Base-by-base conservation (phyloP, 441 rosid genomes). In the Syzygium malaccense region DNA sequence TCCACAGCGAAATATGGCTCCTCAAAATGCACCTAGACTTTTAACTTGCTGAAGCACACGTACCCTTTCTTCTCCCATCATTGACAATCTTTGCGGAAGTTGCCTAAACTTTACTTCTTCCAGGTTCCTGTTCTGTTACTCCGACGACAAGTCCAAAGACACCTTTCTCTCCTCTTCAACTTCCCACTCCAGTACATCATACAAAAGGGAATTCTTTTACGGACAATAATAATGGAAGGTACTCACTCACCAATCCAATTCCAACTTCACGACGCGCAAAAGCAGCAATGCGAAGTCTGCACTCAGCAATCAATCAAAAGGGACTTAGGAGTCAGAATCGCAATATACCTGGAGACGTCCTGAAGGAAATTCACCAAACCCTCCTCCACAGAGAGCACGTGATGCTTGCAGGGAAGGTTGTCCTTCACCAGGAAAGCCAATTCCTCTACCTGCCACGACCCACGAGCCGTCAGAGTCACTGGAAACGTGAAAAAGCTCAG, bases 371-470 rank as follows among this genome's bases (percentile, higher is more conserved):
- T 92, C 71, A 94, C 90, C 85, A 95, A 90, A 60, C 92, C 92
- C 62, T 94, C 96, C 91, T 95, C 98, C 92, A 95, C 93, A 12
- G 98, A 93, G 37, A 95, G 94, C 51, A 95, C 93, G 5, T 95
- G 94, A 92, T 94, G 96, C 86, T 95, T 95, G 89, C 93, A 93
- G 54, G 91, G 93, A 85, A 95, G 91, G 88, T 94, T 95, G 91
- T 95, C 98, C 92, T 90, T 95, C 19, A 95, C 93, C 33, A 95
- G 94, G 80, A 51, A 92, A 41, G 96, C 98, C 93, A 95, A 89
- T 91, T 95, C 98, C 92, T 93, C 95, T 53, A 95, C 95, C 96
- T 95, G 89, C 48, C 84, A 78, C 86, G 83, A 30, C 89, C 48
- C 84, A 78, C 86, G 83, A 30, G 53, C 55, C 28, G 66, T 79